Conservation (phyloP, 306 rosid species). For the Medicago arabica region DNA sequence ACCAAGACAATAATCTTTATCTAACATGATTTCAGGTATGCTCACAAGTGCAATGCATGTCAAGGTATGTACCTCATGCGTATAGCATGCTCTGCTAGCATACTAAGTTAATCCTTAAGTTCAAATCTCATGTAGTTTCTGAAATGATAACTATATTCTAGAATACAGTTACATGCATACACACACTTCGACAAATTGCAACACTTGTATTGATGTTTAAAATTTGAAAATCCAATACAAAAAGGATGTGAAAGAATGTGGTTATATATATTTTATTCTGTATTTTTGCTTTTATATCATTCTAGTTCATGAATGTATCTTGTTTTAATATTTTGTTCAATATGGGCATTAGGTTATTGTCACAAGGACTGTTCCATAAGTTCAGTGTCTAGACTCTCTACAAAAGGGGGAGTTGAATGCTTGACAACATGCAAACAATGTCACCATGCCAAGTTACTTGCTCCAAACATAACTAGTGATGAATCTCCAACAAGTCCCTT, state of each 20-base stretch:
- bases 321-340: slow-evolving; percentile 38
- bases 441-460: slow-evolving; percentile 56
- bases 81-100: slow-evolving; percentile 20
- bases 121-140: slow-evolving; percentile 16
- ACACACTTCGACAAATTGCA: not conserved
- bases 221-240: slow-evolving; percentile 25
- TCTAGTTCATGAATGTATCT: slow-evolving; percentile 13
- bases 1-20: slow-evolving; percentile 36
- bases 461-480: slow-evolving; percentile 56
- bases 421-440: slow-evolving; percentile 75
- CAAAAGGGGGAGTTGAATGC: slow-evolving; percentile 54
- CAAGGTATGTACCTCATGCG: slow-evolving; percentile 65
- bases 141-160: slow-evolving; percentile 12
- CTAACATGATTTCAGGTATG: slow-evolving; percentile 65
- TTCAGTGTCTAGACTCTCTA: slow-evolving; percentile 52
- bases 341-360: slow-evolving; percentile 71
- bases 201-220: slow-evolving; percentile 25
- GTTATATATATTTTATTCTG: not conserved
- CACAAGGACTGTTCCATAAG: slow-evolving; percentile 69
- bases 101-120: slow-evolving; percentile 14
- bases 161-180: not conserved
- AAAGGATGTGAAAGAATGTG: slow-evolving; percentile 15
- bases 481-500: slow-evolving; percentile 89
- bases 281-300: slow-evolving; percentile 24
- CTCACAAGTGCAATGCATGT: slow-evolving; percentile 74